A percentile compares a stretch with the other conserved stretches of the same genome.
Evolutionary conservation across 2,329 filamentous ascomycete genomes (phyloP).

Genomic region (Pseudocercospora macadamiae): DNA sequence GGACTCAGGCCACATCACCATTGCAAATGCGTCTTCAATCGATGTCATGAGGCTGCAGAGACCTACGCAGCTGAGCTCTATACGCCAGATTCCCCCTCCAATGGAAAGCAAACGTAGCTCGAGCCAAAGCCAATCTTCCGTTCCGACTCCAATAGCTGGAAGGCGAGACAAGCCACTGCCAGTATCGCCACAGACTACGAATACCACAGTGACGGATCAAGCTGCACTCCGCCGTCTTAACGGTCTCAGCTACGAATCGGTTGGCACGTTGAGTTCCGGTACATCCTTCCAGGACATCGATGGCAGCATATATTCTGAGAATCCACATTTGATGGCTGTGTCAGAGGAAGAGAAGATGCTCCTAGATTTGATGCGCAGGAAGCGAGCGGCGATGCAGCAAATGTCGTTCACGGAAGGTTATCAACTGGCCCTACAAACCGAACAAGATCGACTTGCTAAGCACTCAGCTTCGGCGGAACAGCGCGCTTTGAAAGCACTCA

Average conservation of each 20-base stretch:
- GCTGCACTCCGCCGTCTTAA: constrained; percentile 22
- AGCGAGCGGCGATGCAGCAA: constrained; percentile 51
- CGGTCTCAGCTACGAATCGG: constrained; percentile 20
- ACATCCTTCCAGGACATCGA: constrained; percentile 8
- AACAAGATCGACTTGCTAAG: constrained; percentile 34
- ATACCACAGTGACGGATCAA: constrained; percentile 7
- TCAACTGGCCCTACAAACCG: constrained; percentile 37
- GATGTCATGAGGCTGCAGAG: constrained; percentile 23
- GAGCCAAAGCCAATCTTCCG: constrained; percentile 13
- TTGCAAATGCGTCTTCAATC: constrained; percentile 24
- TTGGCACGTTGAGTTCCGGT: constrained; percentile 12
- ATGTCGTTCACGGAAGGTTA: constrained; percentile 44
- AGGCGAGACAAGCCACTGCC: constrained; percentile 9
- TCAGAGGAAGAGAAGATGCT: constrained; percentile 55
- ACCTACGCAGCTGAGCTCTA: constrained; percentile 12
- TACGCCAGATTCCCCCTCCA: constrained; percentile 6
- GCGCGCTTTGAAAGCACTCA: constrained; percentile 28
- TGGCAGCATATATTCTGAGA: constrained; percentile 14
- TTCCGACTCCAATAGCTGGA: constrained; percentile 13
- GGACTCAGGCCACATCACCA: constrained; percentile 23
- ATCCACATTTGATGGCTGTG: constrained; percentile 46
- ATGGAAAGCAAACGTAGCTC: constrained; percentile 16
- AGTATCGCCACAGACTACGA: neutral
- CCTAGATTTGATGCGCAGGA: constrained; percentile 54
- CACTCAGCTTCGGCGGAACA: constrained; percentile 29